Base-by-base conservation (phyloP, 805 yeast species). In the Starmerella ratchasimensis region DNA sequence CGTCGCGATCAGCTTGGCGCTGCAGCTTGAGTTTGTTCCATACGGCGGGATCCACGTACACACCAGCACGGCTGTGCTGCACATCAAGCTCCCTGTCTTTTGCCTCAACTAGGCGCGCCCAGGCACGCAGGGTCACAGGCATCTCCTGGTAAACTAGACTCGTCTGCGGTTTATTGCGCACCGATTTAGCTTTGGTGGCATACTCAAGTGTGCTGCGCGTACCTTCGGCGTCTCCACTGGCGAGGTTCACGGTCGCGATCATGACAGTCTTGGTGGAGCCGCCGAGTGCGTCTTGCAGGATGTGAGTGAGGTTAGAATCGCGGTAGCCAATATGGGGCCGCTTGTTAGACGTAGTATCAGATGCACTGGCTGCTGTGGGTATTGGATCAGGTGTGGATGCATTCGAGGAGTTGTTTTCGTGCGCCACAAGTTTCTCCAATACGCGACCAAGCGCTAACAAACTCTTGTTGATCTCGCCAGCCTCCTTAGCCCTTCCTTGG, bases 401-500 rank as follows among this genome's bases (percentile, higher is more conserved):
- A 6, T 18, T 29, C 14, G 5, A 9, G 21, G 24, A 10, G 14
- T n/a, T 11, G 16, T 28, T 29, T 21, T 38, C 45, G 3, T 30
- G 25, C 13, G 26, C 29, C 5, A 32, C 35, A 2, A 44, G 42
- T 28, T 16, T 30, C 30, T 33, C 39, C 16, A 88, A 86, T 1
- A 88, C 96, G 44, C 94, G 65, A 1, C 97, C 97, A 30, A 88
- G 64, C 0, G 95, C 77, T 26, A 88, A 61, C 36, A 88, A 63
- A 56, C 93, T 78, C 57, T 83, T 94, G 57, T 88, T 88, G 35
- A 86, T 86, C 15, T 82, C 73, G 0, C 95, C 96, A 0, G 96
- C 94, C 54, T 88, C 98, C 47, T 83, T 75, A 0, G 94, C 95
- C 31, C 94, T 67, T 53, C 74, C 78, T 47, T 80, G 75, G 18